A percentile compares a stretch with the other conserved stretches of the same genome.
phyloP scores from a whole-genome alignment of 2,329 filamentous ascomycete genomes.

The Ceratocystis harringtonii region DNA sequence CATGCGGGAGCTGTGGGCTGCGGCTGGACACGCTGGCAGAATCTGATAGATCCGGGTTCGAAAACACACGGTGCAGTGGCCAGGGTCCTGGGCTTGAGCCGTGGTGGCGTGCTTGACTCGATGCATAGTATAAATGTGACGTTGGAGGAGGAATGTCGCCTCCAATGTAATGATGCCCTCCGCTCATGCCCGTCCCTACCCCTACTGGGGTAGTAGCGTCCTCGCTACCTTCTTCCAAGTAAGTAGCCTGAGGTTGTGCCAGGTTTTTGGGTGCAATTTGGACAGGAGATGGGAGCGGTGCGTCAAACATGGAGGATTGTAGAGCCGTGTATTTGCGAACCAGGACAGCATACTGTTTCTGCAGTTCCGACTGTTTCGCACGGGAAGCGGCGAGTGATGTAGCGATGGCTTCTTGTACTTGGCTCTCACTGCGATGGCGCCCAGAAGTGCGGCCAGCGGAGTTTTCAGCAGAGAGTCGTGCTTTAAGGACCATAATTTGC shows the following conservation, averaged over 20 bases:
- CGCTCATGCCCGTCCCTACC: background rate
- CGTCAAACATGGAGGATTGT: conserved; percentile 33
- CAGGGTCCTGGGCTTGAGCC: conserved; percentile 22
- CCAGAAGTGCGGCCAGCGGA: conserved; percentile 24
- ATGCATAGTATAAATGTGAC: conserved; percentile 1
- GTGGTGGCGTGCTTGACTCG: conserved; percentile 19
- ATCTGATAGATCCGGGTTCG: conserved; percentile 32
- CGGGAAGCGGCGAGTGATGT: conserved; percentile 35
- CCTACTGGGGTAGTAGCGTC: conserved; percentile 19
- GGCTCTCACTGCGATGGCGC: background rate
- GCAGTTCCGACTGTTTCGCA: conserved; percentile 38
- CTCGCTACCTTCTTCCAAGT: conserved; percentile 18
- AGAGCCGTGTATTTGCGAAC: conserved; percentile 38
- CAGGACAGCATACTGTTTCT: conserved; percentile 36
- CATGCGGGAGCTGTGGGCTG: background rate
- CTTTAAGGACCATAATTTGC: conserved; percentile 35
- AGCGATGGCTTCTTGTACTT: conserved; percentile 3
- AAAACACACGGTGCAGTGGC: conserved; percentile 29
- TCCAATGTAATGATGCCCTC: conserved; percentile 17
- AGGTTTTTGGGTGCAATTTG: background rate
- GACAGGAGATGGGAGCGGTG: conserved; percentile 8
- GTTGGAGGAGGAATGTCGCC: background rate
- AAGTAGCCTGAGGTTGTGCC: background rate
- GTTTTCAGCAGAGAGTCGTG: conserved; percentile 24
- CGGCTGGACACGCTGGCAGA: conserved; percentile 21